phyloP scores from a whole-genome alignment of 306 rosid genomes.

The apple (Malus domestica) region DNA sequence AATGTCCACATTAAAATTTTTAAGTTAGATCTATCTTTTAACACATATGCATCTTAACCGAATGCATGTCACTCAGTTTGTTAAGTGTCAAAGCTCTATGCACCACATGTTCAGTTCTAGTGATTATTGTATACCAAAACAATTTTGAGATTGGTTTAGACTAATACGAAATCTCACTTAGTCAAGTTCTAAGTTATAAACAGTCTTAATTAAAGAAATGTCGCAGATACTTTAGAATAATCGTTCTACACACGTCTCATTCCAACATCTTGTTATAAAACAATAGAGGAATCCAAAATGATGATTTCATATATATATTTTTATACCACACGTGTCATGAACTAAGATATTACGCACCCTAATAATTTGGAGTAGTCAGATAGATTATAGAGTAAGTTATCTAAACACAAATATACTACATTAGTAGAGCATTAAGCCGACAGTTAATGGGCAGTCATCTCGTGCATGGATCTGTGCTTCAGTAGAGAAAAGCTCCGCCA shows the following conservation, averaged over 20 bases:
- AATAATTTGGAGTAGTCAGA: background rate
- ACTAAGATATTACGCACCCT: background rate
- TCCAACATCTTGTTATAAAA: no score
- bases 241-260: no score
- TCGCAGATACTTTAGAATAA: no score
- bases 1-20: no score
- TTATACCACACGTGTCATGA: background rate
- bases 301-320: background rate
- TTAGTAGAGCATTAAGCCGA: background rate
- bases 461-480: background rate
- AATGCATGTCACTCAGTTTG: no score
- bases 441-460: background rate
- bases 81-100: no score
- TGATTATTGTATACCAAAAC: no score
- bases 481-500: background rate
- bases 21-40: background rate
- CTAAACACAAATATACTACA: background rate
- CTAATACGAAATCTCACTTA: no score
- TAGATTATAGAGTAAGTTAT: background rate
- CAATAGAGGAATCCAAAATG: background rate
- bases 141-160: no score
- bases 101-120: no score
- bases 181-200: no score
- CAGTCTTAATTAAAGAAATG: background rate
- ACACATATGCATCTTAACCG: no score